These are phyloP conservation scores for Candida coleopterorum DNA, from an alignment of 805 yeast species.

Conservation along the genomic window DNA sequence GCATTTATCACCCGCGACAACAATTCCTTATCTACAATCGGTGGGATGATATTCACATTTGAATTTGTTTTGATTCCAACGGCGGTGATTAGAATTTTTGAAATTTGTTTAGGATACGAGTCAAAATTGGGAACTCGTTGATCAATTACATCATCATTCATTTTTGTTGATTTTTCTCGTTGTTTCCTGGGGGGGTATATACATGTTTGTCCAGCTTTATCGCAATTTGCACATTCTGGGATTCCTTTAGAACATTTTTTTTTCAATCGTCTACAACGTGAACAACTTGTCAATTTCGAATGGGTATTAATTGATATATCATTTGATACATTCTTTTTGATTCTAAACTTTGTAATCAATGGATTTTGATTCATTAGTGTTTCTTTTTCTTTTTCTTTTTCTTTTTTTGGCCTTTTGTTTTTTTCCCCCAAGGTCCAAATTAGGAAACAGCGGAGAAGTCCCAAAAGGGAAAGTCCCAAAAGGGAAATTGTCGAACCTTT, in stretches of 20 bases:
- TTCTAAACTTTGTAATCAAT: too few relatives aligned
- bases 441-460: too few relatives aligned
- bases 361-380: too few relatives aligned
- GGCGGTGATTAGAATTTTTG: constrained; percentile 12
- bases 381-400: too few relatives aligned
- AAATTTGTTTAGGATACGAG: constrained; percentile 13
- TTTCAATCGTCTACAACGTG: constrained; percentile 44
- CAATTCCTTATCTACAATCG: constrained; percentile 21
- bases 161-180: neutral
- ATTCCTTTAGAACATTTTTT: constrained; percentile 44
- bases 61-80: constrained; percentile 13
- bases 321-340: neutral
- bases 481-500: too few relatives aligned
- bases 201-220: constrained; percentile 33
- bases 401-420: too few relatives aligned
- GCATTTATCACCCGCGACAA: constrained; percentile 37
- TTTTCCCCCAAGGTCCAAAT: too few relatives aligned
- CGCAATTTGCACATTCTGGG: constrained; percentile 43
- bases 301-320: neutral
- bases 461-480: too few relatives aligned
- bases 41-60: constrained; percentile 12
- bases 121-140: constrained; percentile 21
- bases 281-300: constrained; percentile 22
- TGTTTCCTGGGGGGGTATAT: constrained; percentile 10
- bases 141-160: constrained; percentile 8